phyloP scores from a whole-genome alignment of 225 moss, liverwort and hornwort species.

The Bryum argenteum region DNA sequence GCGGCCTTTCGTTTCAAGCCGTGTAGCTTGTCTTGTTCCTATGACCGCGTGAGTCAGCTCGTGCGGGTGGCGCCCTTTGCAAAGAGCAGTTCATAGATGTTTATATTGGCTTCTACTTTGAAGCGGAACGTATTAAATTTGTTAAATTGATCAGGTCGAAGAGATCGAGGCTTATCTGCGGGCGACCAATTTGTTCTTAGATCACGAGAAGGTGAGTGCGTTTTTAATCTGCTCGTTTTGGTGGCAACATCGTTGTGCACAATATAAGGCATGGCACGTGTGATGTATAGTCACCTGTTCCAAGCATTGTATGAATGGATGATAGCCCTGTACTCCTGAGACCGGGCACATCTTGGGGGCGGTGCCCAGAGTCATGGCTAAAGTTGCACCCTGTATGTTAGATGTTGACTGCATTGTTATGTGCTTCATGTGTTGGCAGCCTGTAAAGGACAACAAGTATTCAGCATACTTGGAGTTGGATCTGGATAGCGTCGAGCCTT shows the following conservation, averaged over 20 bases:
- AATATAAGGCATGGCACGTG: neutral
- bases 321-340: neutral
- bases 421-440: constrained; percentile 48
- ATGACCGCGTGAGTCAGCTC: constrained; percentile 5
- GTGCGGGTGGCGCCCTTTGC: neutral
- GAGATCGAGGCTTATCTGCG: constrained; percentile 89
- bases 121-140: constrained; percentile 23
- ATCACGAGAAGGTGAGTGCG: constrained; percentile 62
- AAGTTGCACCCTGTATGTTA: neutral
- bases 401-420: constrained; percentile 23
- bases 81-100: neutral
- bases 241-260: neutral
- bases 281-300: neutral
- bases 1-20: constrained; percentile 4
- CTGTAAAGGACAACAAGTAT: constrained; percentile 67
- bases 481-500: constrained; percentile 80
- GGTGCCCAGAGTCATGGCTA: neutral
- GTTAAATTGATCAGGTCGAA: constrained; percentile 53
- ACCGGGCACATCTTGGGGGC: neutral
- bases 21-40: constrained; percentile 15
- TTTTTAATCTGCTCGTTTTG: neutral
- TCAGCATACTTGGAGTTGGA: constrained; percentile 87
- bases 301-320: constrained; percentile 5
- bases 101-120: neutral
- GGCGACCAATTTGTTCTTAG: constrained; percentile 88